A percentile compares a stretch with the other conserved stretches of the same genome.
phyloP scores from a whole-genome alignment of 1,284 basidiomycete species.

The Pseudozyma thailandica region DNA sequence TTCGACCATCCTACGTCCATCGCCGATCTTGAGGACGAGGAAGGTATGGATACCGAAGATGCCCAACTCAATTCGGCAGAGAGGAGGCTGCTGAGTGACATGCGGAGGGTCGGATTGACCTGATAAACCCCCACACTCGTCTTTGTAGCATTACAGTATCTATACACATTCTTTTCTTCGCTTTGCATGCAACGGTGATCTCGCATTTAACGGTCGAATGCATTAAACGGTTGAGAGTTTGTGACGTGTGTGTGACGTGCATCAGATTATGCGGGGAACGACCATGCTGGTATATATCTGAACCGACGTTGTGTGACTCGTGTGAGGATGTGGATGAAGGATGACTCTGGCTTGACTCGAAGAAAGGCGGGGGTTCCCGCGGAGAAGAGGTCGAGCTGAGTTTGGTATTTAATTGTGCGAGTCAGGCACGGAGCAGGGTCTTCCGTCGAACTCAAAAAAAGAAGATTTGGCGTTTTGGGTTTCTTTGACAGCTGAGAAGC shows the following conservation, averaged over 20 bases:
- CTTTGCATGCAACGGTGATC: no score
- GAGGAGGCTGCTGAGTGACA: conserved; percentile 40
- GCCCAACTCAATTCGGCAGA: conserved; percentile 43
- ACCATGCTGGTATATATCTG: no score
- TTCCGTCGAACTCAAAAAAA: conserved; percentile 14
- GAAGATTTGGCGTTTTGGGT: no score
- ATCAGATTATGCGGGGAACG: no score
- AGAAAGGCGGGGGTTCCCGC: conserved; percentile 1
- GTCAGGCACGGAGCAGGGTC: conserved; percentile 19
- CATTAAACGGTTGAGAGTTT: no score
- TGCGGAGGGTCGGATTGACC: conserved; percentile 46
- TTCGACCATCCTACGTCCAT: conserved; percentile 42
- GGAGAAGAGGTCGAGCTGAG: conserved; percentile 13
- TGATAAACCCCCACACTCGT: no score
- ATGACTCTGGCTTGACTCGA: conserved; percentile 8
- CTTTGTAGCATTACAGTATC: conserved; percentile 2
- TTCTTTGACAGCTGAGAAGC: no score
- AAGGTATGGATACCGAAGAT: conserved; percentile 32
- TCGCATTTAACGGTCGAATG: no score
- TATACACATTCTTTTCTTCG: conserved; percentile 9
- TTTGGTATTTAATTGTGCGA: not conserved
- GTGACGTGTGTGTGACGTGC: no score
- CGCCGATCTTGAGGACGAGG: conserved; percentile 44
- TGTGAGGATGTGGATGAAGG: not conserved
- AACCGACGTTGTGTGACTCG: conserved; percentile 25